Base-by-base conservation (phyloP, 345 rosid genomes). In the Trapa incisa region DNA sequence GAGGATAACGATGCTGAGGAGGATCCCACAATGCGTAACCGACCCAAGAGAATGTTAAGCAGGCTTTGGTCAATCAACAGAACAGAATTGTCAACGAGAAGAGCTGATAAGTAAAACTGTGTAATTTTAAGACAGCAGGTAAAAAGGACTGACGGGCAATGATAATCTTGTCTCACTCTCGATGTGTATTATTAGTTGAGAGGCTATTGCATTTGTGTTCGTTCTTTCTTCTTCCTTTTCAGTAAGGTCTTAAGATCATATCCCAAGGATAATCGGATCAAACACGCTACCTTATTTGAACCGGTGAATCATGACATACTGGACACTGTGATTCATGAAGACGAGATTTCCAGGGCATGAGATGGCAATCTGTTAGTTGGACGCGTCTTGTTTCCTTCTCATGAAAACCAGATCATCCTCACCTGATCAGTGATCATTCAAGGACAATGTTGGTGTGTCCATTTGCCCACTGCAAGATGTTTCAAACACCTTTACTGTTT, bases 1-100 rank as follows among this genome's bases (percentile, higher is more conserved):
- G 96, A 89, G 78, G 96, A 88, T 42, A 86, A 85, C 64, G 86
- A 81, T 62, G 48, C 7, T 2, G 37, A 82, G 71, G 92, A 87
- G 1, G 96, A 78, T 35, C 56, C 64, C 16, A 41, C 43, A 2
- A 41, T 43, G 86, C 90, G 67, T 76, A 90, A 70, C 98, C 97
- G 9, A 66, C 80, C 4, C 69, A 81, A 76, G 74, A 76, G 70
- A 56, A 81, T 81, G 85, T 71, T 81, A 57, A 79, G 79, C 64
- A 81, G 76, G 80, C 67, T 81, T 8, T 61, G 78, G 73, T 76
- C 80, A 47, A 79, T 69, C 70, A 73, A 68, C 69, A 79, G 79
- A 73, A 68, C 69, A 79, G 79, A 70, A 81, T 42, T 61, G 50
- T 75, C 32, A 72, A 74, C 29, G 92, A 85, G 77, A 84, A 84